Conservation (phyloP, 495 filamentous ascomycete species). For the Lineolata rhizophorae region DNA sequence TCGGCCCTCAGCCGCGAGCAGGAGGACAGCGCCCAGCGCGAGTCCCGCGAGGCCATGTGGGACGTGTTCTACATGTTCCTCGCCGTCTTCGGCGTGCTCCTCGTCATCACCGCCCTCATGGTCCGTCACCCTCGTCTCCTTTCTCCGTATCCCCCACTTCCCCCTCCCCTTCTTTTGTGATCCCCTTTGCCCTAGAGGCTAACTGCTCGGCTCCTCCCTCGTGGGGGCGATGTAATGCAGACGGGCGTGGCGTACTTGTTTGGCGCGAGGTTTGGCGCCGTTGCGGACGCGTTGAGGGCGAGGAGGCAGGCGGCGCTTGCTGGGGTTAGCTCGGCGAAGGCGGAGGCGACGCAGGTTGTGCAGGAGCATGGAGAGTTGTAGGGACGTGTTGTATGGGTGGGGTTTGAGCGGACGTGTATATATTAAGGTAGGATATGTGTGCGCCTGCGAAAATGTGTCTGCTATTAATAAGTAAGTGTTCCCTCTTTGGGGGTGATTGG, state of each 20-base stretch:
- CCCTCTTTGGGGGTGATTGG: no score
- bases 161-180: no score
- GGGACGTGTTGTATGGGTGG: neutral
- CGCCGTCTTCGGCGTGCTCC: conserved; percentile 35
- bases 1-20: conserved; percentile 24
- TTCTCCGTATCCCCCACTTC: neutral
- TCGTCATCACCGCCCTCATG: conserved; percentile 42
- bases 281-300: conserved; percentile 15
- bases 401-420: neutral
- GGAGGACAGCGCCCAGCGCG: conserved; percentile 25
- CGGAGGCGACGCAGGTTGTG: neutral
- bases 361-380: conserved; percentile 3
- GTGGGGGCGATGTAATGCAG: conserved; percentile 19
- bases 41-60: conserved; percentile 26
- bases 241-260: conserved; percentile 41
- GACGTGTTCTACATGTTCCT: conserved; percentile 40
- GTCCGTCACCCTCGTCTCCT: conserved; percentile 23
- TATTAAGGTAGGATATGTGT: no score
- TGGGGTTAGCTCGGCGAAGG: neutral
- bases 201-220: no score
- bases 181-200: no score
- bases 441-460: no score
- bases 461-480: no score
- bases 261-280: conserved; percentile 35
- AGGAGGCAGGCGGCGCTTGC: conserved; percentile 6